These are phyloP conservation scores for Phytophthora pistaciae DNA, from an alignment of 352 stramenopile species.

Conservation along the genomic window DNA sequence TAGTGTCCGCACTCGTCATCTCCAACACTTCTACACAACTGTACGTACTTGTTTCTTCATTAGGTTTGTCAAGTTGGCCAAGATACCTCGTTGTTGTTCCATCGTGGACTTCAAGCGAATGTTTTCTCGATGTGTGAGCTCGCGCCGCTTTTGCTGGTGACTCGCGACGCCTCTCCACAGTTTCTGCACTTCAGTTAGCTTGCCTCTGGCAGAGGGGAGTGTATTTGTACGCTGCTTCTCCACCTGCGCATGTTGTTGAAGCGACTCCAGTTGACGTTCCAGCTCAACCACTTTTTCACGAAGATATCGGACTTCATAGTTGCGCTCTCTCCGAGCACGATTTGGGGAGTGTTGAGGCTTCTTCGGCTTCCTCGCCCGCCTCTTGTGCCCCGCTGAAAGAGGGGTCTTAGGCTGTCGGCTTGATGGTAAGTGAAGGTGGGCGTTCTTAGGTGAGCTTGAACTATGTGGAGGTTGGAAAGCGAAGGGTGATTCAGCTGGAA, in stretches of 20 bases:
- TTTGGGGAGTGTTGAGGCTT: slow-evolving; percentile 31
- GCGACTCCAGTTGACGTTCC: slow-evolving; percentile 49
- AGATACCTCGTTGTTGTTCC: neutral
- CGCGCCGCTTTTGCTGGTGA: neutral
- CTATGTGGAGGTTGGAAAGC: no score
- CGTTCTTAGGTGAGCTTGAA: no score
- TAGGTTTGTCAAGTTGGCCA: neutral
- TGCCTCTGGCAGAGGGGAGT: no score
- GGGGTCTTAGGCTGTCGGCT: neutral
- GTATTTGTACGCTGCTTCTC: neutral
- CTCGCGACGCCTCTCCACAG: neutral
- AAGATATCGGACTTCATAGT: slow-evolving; percentile 69
- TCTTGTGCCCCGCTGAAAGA: neutral
- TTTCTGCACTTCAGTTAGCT: neutral
- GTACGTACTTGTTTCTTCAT: neutral
- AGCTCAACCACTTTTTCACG: slow-evolving; percentile 62
- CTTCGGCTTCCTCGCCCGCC: neutral
- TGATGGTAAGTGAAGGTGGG: no score
- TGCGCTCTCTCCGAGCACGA: slow-evolving; percentile 35
- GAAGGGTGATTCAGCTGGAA: no score
- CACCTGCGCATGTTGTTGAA: slow-evolving; percentile 15
- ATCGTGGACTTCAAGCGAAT: neutral
- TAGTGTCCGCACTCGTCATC: no score
- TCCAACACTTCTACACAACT: no score
- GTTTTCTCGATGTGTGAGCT: neutral